A percentile compares a stretch with the other conserved stretches of the same genome.
These are phyloP conservation scores for Colletotrichum magnum DNA, from an alignment of 2,329 filamentous ascomycete species.

Conservation along the genomic window DNA sequence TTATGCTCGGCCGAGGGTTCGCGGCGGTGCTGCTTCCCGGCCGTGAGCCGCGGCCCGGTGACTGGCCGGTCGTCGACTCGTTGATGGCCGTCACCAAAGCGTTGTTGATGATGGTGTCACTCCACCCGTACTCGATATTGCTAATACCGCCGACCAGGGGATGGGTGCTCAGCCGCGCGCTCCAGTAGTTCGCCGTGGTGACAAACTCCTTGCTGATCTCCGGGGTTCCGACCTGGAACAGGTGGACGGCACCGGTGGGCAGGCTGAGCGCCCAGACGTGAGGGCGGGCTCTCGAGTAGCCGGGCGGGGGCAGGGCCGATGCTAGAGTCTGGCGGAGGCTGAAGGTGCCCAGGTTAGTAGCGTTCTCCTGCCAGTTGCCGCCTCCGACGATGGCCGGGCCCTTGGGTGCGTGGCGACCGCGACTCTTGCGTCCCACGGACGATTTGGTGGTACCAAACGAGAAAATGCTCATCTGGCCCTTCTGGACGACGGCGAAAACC, in stretches of 20 bases:
- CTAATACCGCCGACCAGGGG: conserved; percentile 93
- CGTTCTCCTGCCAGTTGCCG: conserved; percentile 98
- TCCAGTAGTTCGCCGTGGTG: conserved; percentile 97
- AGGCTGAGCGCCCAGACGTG: conserved; percentile 96
- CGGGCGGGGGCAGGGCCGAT: conserved; percentile 88
- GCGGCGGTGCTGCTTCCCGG: conserved; percentile 65
- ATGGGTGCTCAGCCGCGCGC: conserved; percentile 92
- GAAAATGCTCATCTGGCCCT: conserved; percentile 94
- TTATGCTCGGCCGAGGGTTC: conserved; percentile 59
- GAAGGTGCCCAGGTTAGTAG: conserved; percentile 89
- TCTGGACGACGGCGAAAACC: conserved; percentile 95
- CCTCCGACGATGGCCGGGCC: conserved; percentile 83
- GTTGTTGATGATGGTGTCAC: conserved; percentile 82
- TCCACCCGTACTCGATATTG: conserved; percentile 98
- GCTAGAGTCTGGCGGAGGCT: conserved; percentile 92
- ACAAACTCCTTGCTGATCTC: conserved; percentile 98
- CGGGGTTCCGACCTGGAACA: conserved; percentile 97
- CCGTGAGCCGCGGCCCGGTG: conserved; percentile 55
- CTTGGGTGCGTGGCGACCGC: conserved; percentile 63
- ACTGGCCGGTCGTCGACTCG: conserved; percentile 55
- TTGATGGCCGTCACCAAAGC: conserved; percentile 67
- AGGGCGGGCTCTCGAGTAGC: conserved; percentile 90
- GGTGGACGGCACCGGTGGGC: conserved; percentile 92
- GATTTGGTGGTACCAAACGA: conserved; percentile 91
- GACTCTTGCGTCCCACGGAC: conserved; percentile 76